Evolutionary conservation across 2,329 filamentous ascomycete species (phyloP), one percentile per base, ranked within the genome.

Genomic region (Stenocarpella maydis): DNA sequence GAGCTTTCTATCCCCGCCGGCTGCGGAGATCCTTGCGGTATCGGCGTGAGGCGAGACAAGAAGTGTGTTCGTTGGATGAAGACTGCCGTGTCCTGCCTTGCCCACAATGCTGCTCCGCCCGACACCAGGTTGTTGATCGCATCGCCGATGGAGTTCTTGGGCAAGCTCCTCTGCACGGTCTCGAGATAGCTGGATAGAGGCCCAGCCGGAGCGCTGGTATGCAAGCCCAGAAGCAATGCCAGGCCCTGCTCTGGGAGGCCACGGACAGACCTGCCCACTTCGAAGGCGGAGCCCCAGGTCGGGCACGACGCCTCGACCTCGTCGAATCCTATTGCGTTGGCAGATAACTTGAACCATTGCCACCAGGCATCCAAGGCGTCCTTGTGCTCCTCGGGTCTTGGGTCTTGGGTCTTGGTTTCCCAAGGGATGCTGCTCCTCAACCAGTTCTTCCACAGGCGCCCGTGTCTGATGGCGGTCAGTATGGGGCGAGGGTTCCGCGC

Each of bases 361-460:
- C 67, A 69, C 67, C 60, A 65, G 9, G 67, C 67, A 7, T 69
- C 39, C 6, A 49, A 69, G 39, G 55, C 55, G 2, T 67, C 26
- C 47, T 39, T 19, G 41, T 65, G 67, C 58, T 69, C 67, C 17
- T 65, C 65, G 43, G 39, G 34, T 28, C 65, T 34, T 1, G 53
- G 39, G 34, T 28, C 65, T 34, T 1, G 53, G 24, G 8, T 53
- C 41, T 41, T 69, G 58, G 15, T 39, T 54, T 17, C 45, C 24
- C 26, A 69, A 69, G 5, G 67, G 67, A 15, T 69, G 34, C 24
- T 69, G 58, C 37, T 66, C 64, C 39, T 69, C 67, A 14, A 54
- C 52, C 67, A 69, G 28, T 69, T 45, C 19, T 69, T 65, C 67
- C 67, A 69, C n/a, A 60, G 67, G 31, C 67, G 67, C 58, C 66